Evolutionary conservation across 1,284 basidiomycete genomes (phyloP).

Genomic region (Ustilago curta): DNA sequence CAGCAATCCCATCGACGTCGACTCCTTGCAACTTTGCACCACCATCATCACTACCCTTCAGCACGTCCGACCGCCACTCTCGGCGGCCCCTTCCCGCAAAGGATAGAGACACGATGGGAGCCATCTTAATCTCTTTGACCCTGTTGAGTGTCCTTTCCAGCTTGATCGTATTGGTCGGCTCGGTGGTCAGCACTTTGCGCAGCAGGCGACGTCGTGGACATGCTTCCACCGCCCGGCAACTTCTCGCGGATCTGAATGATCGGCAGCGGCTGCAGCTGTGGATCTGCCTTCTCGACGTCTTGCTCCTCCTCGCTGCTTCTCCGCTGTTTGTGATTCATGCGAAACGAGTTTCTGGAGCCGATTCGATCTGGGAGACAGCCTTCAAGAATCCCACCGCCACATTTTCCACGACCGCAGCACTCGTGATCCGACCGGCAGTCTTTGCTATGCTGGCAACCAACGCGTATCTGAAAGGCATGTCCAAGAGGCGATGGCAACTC

Average conservation of each 20-base stretch:
- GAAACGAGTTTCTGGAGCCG: too few relatives aligned
- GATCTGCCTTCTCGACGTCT: constrained; percentile 8
- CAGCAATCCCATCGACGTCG: not conserved
- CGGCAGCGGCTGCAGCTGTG: constrained; percentile 10
- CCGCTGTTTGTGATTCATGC: constrained; percentile 17
- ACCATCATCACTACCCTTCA: not conserved
- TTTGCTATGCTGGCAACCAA: constrained; percentile 2
- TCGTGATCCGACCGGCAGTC: constrained; percentile 2
- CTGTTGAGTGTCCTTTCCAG: constrained; percentile 10
- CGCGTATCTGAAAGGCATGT: not conserved
- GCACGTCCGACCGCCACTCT: not conserved
- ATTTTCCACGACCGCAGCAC: constrained; percentile 2
- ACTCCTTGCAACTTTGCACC: not conserved
- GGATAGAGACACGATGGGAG: constrained; percentile 6
- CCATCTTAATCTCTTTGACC: not conserved
- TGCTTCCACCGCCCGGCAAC: not conserved
- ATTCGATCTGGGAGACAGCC: constrained; percentile 13
- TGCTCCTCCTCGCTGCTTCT: constrained; percentile 6
- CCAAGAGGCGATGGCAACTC: not conserved
- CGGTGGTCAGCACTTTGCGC: not conserved
- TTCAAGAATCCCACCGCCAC: constrained; percentile 1
- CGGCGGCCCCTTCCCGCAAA: not conserved
- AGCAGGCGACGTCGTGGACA: not conserved
- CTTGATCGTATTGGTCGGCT: constrained; percentile 2
- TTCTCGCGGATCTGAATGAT: not conserved